phyloP scores from a whole-genome alignment of 2,329 filamentous ascomycete genomes.

The Talaromyces sp. region DNA sequence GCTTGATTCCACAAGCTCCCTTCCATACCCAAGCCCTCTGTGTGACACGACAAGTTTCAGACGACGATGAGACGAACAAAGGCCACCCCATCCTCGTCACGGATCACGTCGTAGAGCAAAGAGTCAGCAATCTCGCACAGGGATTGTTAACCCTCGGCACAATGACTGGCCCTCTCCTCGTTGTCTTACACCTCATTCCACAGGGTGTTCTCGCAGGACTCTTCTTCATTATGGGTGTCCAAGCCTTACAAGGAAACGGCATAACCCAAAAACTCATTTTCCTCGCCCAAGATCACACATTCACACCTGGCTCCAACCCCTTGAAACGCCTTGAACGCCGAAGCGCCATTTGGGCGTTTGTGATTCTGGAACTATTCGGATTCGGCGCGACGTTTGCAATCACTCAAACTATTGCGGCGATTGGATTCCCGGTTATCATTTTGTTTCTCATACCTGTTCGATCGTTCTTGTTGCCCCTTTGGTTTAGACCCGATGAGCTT shows the following conservation, averaged over 20 bases:
- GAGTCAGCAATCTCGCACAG: slow-evolving; percentile 74
- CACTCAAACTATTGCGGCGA: slow-evolving; percentile 77
- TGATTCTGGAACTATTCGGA: slow-evolving; percentile 64
- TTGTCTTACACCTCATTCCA: slow-evolving; percentile 73
- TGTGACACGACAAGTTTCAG: slow-evolving; percentile 60
- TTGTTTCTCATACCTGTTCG: slow-evolving; percentile 66
- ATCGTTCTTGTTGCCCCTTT: slow-evolving; percentile 61
- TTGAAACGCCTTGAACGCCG: slow-evolving; percentile 63
- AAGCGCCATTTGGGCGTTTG: slow-evolving; percentile 68
- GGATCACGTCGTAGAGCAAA: slow-evolving; percentile 64
- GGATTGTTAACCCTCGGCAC: slow-evolving; percentile 75
- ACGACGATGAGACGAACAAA: slow-evolving; percentile 59
- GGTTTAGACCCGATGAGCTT: slow-evolving; percentile 63
- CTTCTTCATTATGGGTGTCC: slow-evolving; percentile 82
- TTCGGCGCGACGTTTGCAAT: slow-evolving; percentile 80
- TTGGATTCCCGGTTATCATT: slow-evolving; percentile 76
- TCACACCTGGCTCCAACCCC: slow-evolving; percentile 61
- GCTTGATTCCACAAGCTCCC: slow-evolving; percentile 78
- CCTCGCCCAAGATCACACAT: slow-evolving; percentile 60
- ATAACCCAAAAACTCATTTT: slow-evolving; percentile 75
- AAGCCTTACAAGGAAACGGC: slow-evolving; percentile 73
- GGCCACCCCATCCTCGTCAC: slow-evolving; percentile 63
- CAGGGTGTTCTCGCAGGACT: slow-evolving; percentile 76
- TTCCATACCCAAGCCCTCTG: slow-evolving; percentile 79
- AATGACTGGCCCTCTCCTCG: slow-evolving; percentile 71